Conservation (phyloP, 2,329 filamentous ascomycete species). For the Aschersonia sp. region DNA sequence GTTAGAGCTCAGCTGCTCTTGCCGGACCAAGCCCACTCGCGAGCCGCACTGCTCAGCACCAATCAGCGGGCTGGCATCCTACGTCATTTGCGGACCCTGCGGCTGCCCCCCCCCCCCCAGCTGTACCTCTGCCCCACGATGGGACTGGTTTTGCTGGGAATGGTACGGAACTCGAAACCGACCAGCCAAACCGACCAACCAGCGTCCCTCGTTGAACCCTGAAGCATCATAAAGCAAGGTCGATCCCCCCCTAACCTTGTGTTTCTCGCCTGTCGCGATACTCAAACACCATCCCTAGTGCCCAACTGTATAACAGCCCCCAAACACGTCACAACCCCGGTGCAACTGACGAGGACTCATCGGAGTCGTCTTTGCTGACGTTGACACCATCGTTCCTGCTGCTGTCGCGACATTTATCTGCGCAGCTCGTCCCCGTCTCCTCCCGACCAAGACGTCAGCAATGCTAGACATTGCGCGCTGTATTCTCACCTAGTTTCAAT, state of each 20-base stretch:
- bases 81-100: not conserved
- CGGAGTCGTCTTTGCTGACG: not conserved
- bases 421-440: not conserved
- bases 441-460: not conserved
- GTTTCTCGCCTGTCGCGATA: too few species aligned
- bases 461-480: too few species aligned
- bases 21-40: too few species aligned
- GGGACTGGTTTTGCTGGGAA: too few species aligned
- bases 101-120: not conserved
- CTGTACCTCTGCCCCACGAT: not conserved
- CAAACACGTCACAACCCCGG: not conserved
- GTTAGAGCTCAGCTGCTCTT: too few species aligned
- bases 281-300: too few species aligned
- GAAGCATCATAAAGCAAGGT: not conserved
- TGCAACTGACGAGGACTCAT: not conserved
- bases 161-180: too few species aligned
- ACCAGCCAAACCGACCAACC: not conserved
- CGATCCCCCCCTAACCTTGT: too few species aligned
- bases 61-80: not conserved
- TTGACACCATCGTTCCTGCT: not conserved
- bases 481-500: too few species aligned
- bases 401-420: not conserved
- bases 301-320: too few species aligned
- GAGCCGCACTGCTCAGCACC: not conserved
- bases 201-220: not conserved